phyloP scores from a whole-genome alignment of 2,329 filamentous ascomycete genomes.

The Huntiella decipiens region DNA sequence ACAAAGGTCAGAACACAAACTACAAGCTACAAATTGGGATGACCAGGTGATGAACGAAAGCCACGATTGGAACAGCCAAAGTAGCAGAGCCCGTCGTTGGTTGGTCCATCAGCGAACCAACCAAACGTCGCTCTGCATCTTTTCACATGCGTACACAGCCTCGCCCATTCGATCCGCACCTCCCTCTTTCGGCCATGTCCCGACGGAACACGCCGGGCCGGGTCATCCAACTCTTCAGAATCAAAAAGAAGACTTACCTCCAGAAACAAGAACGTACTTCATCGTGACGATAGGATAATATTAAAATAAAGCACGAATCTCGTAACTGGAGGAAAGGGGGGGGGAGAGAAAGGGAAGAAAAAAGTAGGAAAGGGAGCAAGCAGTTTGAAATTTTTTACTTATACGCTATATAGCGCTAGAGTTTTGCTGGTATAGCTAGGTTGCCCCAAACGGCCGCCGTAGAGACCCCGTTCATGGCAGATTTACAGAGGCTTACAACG shows the following conservation, averaged over 20 bases:
- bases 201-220: too few species aligned
- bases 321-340: constrained; percentile 11
- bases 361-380: constrained; percentile 3
- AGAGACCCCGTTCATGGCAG: too few species aligned
- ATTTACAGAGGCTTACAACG: too few species aligned
- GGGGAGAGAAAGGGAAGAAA: constrained; percentile 10
- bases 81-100: too few species aligned
- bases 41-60: background rate
- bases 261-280: constrained; percentile 68
- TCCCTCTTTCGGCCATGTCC: background rate
- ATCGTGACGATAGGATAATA: constrained; percentile 27
- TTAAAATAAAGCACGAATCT: constrained; percentile 9
- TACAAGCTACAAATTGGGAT: background rate
- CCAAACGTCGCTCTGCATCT: too few species aligned
- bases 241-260: constrained; percentile 30
- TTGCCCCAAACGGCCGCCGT: too few species aligned
- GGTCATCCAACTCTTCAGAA: background rate
- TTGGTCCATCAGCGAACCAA: too few species aligned
- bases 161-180: too few species aligned
- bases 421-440: too few species aligned
- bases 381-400: constrained; percentile 8
- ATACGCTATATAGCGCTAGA: constrained; percentile 8
- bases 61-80: background rate
- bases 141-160: too few species aligned
- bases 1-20: constrained; percentile 2